Evolutionary conservation across 2,329 filamentous ascomycete species (phyloP).

Genomic region (Botryotinia narcissicola): DNA sequence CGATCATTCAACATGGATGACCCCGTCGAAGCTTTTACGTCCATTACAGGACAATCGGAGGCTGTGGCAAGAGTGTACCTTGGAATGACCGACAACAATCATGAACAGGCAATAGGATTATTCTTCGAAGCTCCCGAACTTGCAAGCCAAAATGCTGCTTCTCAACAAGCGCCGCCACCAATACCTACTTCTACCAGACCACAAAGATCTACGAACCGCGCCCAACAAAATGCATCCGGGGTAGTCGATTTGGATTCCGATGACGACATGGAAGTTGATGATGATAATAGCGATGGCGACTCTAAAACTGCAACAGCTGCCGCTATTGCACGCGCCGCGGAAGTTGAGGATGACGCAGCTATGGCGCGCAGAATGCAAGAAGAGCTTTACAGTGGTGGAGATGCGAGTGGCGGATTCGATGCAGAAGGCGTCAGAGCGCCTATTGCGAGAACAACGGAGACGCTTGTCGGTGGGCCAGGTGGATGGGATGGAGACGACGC

Average conservation of each 20-base stretch:
- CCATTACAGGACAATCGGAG: conserved; percentile 73
- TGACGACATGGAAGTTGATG: conserved; percentile 60
- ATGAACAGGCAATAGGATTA: conserved; percentile 82
- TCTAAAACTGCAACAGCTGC: conserved; percentile 32
- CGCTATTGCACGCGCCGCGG: conserved; percentile 48
- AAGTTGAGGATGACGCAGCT: conserved; percentile 85
- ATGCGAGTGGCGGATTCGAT: conserved; percentile 43
- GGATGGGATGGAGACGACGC: conserved; percentile 48
- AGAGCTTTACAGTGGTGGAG: conserved; percentile 71
- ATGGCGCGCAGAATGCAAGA: conserved; percentile 91
- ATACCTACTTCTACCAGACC: conserved; percentile 36
- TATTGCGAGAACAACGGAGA: conserved; percentile 88
- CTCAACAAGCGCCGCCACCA: conserved; percentile 31
- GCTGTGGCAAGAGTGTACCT: conserved; percentile 80
- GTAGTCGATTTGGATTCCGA: conserved; percentile 79
- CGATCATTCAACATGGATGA: conserved; percentile 48
- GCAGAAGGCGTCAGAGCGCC: conserved; percentile 76
- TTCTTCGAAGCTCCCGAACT: conserved; percentile 87
- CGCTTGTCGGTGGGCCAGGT: conserved; percentile 71
- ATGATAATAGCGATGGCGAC: conserved; percentile 40
- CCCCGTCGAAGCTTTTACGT: conserved; percentile 70
- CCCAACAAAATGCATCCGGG: conserved; percentile 51
- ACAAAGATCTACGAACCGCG: conserved; percentile 24
- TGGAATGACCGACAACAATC: conserved; percentile 76
- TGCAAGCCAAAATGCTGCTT: conserved; percentile 36